Evolutionary conservation across 148 eudicot genomes (phyloP).

Genomic region (Gaultheria prostrata): DNA sequence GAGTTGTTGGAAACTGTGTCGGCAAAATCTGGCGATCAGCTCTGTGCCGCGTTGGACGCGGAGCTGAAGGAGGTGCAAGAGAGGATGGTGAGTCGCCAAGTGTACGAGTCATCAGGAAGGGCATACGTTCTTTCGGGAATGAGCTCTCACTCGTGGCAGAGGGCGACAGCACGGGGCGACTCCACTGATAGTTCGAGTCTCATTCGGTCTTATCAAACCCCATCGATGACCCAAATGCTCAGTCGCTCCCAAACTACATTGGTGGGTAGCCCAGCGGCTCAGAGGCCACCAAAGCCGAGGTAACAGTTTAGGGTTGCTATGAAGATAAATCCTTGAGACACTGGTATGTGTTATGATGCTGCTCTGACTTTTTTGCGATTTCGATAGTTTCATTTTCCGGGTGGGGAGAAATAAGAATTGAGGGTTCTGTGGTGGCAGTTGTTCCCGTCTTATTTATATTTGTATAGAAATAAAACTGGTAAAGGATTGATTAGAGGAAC

Average conservation of each 20-base stretch:
- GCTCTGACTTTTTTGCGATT: neutral
- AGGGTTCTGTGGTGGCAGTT: conserved; percentile 16
- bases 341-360: neutral
- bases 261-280: conserved; percentile 38
- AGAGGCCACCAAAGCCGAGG: conserved; percentile 46
- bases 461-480: conserved; percentile 30
- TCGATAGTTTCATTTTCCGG: conserved; percentile 10
- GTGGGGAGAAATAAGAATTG: conserved; percentile 11
- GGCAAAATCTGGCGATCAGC: conserved; percentile 45
- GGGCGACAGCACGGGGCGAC: conserved; percentile 80
- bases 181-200: conserved; percentile 55
- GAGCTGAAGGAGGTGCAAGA: conserved; percentile 89
- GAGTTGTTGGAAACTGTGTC: conserved; percentile 50
- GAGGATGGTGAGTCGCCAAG: conserved; percentile 70
- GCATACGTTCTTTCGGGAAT: conserved; percentile 89
- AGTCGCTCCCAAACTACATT: conserved; percentile 63
- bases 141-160: conserved; percentile 93
- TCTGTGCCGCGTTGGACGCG: conserved; percentile 49
- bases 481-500: conserved; percentile 10
- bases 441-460: conserved; percentile 17
- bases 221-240: conserved; percentile 65
- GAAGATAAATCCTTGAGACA: neutral
- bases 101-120: conserved; percentile 79
- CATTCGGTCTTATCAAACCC: conserved; percentile 64
- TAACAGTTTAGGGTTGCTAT: conserved; percentile 18